These are phyloP conservation scores for Wickerhamomyces alni DNA, from an alignment of 805 yeast species.

Conservation along the genomic window DNA sequence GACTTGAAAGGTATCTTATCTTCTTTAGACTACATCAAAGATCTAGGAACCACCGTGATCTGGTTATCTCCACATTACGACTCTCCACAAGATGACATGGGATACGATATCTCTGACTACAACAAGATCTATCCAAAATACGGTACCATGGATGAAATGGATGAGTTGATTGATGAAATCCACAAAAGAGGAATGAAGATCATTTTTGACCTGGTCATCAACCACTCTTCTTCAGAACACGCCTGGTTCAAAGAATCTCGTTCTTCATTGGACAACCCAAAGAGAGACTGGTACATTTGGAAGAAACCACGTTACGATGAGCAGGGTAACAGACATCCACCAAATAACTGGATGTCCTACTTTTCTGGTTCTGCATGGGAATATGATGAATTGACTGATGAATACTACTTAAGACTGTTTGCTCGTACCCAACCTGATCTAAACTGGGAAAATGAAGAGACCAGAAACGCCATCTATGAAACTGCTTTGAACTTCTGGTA, in stretches of 20 bases:
- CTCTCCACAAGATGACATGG: slow-evolving; percentile 59
- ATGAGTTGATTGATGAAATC: slow-evolving; percentile 37
- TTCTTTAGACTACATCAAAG: slow-evolving; percentile 44
- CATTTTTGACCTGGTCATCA: slow-evolving; percentile 50
- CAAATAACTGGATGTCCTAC: slow-evolving; percentile 49
- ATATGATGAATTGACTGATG: slow-evolving; percentile 46
- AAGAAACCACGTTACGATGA: slow-evolving; percentile 41
- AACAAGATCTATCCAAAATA: slow-evolving; percentile 43
- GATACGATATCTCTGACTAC: slow-evolving; percentile 54
- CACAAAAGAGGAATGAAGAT: slow-evolving; percentile 47
- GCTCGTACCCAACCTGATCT: slow-evolving; percentile 53
- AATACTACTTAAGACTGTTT: slow-evolving; percentile 50
- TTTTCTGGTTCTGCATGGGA: slow-evolving; percentile 55
- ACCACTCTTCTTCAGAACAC: slow-evolving; percentile 52
- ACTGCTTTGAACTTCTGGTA: slow-evolving; percentile 48
- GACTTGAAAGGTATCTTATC: slow-evolving; percentile 50
- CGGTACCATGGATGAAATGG: slow-evolving; percentile 50
- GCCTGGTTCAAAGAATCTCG: slow-evolving; percentile 54
- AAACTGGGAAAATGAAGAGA: slow-evolving; percentile 48
- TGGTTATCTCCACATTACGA: slow-evolving; percentile 57
- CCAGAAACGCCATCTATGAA: slow-evolving; percentile 32
- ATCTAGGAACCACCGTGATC: slow-evolving; percentile 43
- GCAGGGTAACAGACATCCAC: slow-evolving; percentile 46
- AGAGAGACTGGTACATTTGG: slow-evolving; percentile 62
- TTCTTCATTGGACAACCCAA: slow-evolving; percentile 43